Base-by-base conservation (phyloP, 2,329 filamentous ascomycete species). In the Claviceps arundinis region DNA sequence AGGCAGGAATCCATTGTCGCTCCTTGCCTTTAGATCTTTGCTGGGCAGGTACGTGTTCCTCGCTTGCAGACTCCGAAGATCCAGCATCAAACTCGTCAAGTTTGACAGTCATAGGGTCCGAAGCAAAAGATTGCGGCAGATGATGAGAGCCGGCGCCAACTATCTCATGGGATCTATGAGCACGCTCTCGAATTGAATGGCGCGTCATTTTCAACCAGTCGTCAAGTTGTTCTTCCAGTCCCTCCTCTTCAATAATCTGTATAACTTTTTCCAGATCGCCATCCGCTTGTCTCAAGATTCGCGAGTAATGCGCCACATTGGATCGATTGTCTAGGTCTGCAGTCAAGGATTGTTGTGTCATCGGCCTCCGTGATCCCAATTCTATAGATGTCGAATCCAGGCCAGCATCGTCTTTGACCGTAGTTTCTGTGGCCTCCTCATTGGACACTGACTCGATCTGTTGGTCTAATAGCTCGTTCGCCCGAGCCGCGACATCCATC, bases 231-330 rank as follows among this genome's bases (percentile, higher is more conserved):
- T 80, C 76, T 52, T 77, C 72, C 2, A 80, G 71, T 4, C 76
- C 73, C 58, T 85, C 81, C 40, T 79, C 74, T 41, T 76, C 73
- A 37, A 85, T 81, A 22, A 86, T 79, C 42, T 73, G 69, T 3
- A 84, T 57, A 26, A 86, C 79, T 54, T 73, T 74, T 38, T 77
- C 71, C 0, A 75, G 74, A 57, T 85, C 74, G 4, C 81, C 81
- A 44, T 74, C 73, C 1, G 81, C 80, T 52, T 77, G 76, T 43
- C 74, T 71, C 64, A 81, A 83, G 40, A 78, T 81, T 52, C 70
- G 73, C 57, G 76, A 68, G 52, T 66, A 68, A n/a, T 68, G 64
- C 38, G 61, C 57, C 7, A 67, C 58, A 14, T 59, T 63, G 11
- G 60, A 58, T 47, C 57, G 57, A 37, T 62, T 57, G 26, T 52